Percentiles rank a stretch among this genome's conserved stretches.
These are phyloP conservation scores for Picea sitchensis DNA, from an alignment of 75 land plant species.

Conservation along the genomic window DNA sequence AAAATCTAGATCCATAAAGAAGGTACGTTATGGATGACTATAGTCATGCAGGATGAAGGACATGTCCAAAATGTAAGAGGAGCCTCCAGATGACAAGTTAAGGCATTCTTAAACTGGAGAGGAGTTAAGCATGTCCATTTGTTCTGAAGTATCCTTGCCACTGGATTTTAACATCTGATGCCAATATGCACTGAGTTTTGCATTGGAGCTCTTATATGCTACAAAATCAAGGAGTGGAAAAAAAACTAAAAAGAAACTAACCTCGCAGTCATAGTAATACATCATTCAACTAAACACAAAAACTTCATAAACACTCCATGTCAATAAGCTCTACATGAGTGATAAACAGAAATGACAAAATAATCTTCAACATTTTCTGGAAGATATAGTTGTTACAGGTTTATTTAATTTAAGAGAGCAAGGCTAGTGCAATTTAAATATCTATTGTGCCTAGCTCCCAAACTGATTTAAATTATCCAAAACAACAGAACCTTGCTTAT, in stretches of 20 bases:
- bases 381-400: neutral
- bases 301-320: neutral
- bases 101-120: neutral
- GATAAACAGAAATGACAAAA: neutral
- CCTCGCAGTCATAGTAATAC: neutral
- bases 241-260: neutral
- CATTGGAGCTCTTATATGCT: neutral
- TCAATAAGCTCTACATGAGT: neutral
- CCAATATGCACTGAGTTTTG: neutral
- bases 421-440: neutral
- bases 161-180: neutral
- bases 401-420: neutral
- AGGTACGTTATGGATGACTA: neutral
- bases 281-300: neutral
- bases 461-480: constrained; percentile 4
- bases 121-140: neutral
- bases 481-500: neutral
- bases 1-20: no score
- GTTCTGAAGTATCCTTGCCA: neutral
- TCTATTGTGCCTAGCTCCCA: neutral
- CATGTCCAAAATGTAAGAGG: neutral
- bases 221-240: neutral
- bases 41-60: neutral
- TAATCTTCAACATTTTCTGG: neutral
- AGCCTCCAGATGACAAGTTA: neutral